Percentiles rank a stretch among this genome's conserved stretches.
Conservation (phyloP, 2,329 filamentous ascomycete genomes). For the Ophiognomonia clavigignenti-juglandacearum region DNA sequence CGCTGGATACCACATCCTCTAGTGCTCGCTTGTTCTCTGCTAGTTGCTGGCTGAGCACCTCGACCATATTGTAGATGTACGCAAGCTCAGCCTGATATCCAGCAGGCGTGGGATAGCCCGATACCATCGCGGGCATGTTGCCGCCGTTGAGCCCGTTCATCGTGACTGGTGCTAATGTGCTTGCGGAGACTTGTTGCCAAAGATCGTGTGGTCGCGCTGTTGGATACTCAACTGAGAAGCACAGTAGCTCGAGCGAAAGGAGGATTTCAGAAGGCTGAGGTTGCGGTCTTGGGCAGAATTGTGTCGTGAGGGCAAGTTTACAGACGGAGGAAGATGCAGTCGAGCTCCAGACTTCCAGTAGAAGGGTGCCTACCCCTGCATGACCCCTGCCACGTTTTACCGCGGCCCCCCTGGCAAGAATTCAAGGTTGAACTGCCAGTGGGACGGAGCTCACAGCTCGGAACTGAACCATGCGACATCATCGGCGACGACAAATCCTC, state of each 20-base stretch:
- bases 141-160: slow-evolving; percentile 49
- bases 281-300: no score
- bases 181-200: neutral
- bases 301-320: no score
- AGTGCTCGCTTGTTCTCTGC: slow-evolving; percentile 56
- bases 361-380: no score
- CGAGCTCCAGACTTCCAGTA: no score
- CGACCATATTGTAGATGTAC: slow-evolving; percentile 64
- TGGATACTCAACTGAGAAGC: neutral
- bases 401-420: no score
- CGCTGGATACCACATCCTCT: slow-evolving; percentile 59
- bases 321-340: no score
- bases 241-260: no score
- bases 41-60: slow-evolving; percentile 59
- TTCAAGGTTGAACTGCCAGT: neutral
- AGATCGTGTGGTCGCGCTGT: neutral
- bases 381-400: no score
- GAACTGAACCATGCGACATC: neutral
- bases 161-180: neutral
- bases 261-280: no score
- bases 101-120: slow-evolving; percentile 54
- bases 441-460: slow-evolving; percentile 1
- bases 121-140: slow-evolving; percentile 39
- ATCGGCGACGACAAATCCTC: neutral
- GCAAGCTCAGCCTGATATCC: slow-evolving; percentile 65